Evolutionary conservation across 2,329 filamentous ascomycete genomes (phyloP).

Genomic region (Arthrinium phaeospermum): DNA sequence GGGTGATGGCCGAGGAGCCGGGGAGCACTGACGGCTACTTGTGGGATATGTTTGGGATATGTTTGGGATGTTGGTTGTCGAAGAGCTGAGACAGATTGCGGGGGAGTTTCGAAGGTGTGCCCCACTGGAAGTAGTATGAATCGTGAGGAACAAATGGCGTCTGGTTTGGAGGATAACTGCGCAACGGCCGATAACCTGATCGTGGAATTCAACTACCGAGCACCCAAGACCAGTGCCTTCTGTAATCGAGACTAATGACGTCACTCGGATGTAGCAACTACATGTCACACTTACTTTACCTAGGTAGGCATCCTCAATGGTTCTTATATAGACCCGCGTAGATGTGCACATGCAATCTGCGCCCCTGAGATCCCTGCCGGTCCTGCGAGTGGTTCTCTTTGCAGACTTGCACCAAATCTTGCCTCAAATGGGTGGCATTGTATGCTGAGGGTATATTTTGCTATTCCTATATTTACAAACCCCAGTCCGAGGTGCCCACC

Average conservation of each 20-base stretch:
- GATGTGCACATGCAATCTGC: not conserved
- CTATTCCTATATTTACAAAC: constrained; percentile 14
- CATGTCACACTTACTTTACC: not conserved
- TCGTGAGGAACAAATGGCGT: not conserved
- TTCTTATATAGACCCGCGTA: not conserved
- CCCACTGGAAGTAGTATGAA: not conserved
- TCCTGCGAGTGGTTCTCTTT: not conserved
- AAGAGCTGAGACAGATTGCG: not conserved
- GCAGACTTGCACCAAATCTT: not conserved
- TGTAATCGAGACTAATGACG: not conserved
- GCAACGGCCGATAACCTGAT: not conserved
- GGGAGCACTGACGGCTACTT: no score
- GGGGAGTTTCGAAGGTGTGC: not conserved
- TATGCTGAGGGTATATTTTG: not conserved
- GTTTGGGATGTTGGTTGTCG: no score
- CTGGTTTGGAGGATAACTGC: not conserved
- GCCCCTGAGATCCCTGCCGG: not conserved
- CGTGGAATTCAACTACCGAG: not conserved
- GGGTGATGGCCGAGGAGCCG: not conserved
- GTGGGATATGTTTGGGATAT: not conserved
- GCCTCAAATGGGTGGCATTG: not conserved
- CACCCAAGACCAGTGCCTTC: not conserved
- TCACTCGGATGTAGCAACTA: not conserved
- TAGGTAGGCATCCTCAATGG: not conserved
- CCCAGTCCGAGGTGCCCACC: constrained; percentile 16